Evolutionary conservation across 1,284 basidiomycete species (phyloP), one percentile per base, ranked within the genome.

Genomic region (Rhodotorula sp.): DNA sequence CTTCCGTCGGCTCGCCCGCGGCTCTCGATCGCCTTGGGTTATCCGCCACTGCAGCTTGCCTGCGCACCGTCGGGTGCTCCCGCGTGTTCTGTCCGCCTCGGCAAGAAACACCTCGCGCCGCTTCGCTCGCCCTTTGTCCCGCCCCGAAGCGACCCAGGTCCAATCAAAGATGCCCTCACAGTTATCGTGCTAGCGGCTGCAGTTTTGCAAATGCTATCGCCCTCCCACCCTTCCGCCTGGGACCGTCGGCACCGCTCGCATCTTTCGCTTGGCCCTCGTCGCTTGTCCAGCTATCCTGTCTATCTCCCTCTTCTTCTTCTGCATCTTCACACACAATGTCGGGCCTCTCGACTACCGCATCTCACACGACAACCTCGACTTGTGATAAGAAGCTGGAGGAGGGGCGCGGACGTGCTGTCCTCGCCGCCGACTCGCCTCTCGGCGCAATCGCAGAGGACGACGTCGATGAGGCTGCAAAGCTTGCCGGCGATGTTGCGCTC

Each of bases 381-480:
- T 36, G 27, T 22, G 63, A 67, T 32, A 71, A 71, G 63, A 71
- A 71, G 50, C 21, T 27, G 7, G 70, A 71, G 29, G 70, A 65
- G 36, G 70, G 66, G 0, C 36, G 13, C n/a, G 41, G 53, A 4
- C 60, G 27, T 22, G 27, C 53, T 8, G 66, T 67, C n/a, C 36
- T 60, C 22, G 63, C 41, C 21, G n/a, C 6, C 19, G 58, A 48
- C 1, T 21, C 29, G 15, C 61, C 64, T 0, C 53, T 61, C 1
- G 39, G n/a, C 25, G 57, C 64, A 25, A 34, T 32, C 22, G 62
- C 64, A 22, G 62, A 66, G 12, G 51, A n/a, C 13, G 69, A 71
- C 25, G 44, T 27, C n/a, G 72, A 74, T 55, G 72, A 74, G 34
- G 72, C 51, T 19, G 66, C 62, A 12, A 22, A 51, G n/a, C 36